These are phyloP conservation scores for Potentilla sterilis DNA, from an alignment of 306 rosid species.

Conservation along the genomic window DNA sequence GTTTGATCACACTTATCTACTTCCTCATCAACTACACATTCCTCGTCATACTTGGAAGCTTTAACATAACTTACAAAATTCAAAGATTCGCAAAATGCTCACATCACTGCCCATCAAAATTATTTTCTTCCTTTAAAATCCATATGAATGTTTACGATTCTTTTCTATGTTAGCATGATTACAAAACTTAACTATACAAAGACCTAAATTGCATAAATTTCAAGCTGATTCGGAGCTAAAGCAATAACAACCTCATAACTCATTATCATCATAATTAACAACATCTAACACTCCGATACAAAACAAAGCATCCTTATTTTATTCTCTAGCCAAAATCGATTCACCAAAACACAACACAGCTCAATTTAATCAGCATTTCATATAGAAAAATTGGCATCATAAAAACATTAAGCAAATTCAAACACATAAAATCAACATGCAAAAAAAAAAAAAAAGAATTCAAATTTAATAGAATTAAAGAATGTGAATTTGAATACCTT, in stretches of 20 bases:
- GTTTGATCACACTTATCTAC: slow-evolving; percentile 1
- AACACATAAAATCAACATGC: neutral
- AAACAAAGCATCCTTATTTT: neutral
- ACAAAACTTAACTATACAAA: no score
- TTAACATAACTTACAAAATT: neutral
- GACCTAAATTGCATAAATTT: neutral
- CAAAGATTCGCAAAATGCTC: neutral
- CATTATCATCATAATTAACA: neutral
- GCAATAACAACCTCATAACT: neutral
- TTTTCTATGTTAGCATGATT: neutral
- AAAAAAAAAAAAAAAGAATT: neutral
- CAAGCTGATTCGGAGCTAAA: neutral
- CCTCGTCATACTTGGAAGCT: neutral
- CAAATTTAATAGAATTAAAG: neutral
- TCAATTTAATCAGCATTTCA: neutral
- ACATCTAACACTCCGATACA: slow-evolving; percentile 1
- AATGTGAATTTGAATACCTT: slow-evolving; percentile 49
- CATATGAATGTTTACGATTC: neutral
- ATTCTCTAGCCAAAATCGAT: neutral
- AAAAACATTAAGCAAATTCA: neutral
- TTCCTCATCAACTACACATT: neutral
- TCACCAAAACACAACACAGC: neutral
- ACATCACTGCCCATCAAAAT: no score
- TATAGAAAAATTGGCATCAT: neutral
- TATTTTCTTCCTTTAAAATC: neutral